These are phyloP conservation scores for Tagetes patula DNA, from an alignment of 129 eudicot genomes.

Conservation along the genomic window DNA sequence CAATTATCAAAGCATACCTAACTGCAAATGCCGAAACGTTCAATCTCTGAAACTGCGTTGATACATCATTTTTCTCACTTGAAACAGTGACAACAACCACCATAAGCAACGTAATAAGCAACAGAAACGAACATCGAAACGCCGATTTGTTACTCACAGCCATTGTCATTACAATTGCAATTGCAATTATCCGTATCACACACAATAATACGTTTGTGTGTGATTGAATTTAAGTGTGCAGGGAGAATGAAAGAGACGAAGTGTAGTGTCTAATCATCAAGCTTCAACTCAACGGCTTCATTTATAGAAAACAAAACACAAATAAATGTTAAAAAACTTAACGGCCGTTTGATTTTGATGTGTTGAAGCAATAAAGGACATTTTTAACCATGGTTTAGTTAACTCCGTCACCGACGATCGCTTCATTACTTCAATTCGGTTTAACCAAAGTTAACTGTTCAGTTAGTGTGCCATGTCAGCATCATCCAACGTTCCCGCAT, in stretches of 20 bases:
- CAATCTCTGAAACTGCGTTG: conserved; percentile 55
- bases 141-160: conserved; percentile 22
- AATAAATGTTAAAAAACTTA: conserved; percentile 20
- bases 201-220: conserved; percentile 22
- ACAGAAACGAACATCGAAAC: conserved; percentile 17
- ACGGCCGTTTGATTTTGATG: conserved; percentile 34
- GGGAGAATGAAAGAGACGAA: conserved; percentile 32
- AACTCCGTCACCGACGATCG: conserved; percentile 26
- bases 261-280: conserved; percentile 29
- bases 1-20: conserved; percentile 29
- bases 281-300: conserved; percentile 54
- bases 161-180: conserved; percentile 21
- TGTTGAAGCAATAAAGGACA: neutral
- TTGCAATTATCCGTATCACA: neutral
- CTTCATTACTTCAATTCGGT: conserved; percentile 12
- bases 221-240: conserved; percentile 24
- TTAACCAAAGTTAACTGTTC: conserved; percentile 23
- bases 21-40: conserved; percentile 57
- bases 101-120: conserved; percentile 24
- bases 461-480: conserved; percentile 24
- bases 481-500: conserved; percentile 24
- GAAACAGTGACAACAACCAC: conserved; percentile 1
- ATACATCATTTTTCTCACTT: conserved; percentile 14
- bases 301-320: conserved; percentile 41
- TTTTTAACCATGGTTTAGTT: conserved; percentile 33